phyloP scores from a whole-genome alignment of 1,284 basidiomycete genomes.

The Rhodotorula sp. region DNA sequence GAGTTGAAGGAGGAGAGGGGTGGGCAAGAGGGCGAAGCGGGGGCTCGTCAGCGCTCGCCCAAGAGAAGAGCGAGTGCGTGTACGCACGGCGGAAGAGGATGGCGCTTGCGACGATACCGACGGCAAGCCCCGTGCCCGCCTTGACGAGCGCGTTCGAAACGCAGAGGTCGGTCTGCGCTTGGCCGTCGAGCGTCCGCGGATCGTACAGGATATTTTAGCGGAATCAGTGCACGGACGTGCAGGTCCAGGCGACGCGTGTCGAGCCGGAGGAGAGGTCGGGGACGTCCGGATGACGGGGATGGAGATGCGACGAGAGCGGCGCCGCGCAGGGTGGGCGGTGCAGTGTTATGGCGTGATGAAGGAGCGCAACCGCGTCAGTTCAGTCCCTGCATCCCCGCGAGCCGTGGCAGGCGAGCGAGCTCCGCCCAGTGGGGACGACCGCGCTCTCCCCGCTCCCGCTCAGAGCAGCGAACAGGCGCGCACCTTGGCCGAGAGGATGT shows the following conservation, averaged over 20 bases:
- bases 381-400: not conserved
- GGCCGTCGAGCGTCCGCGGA: not conserved
- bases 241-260: not conserved
- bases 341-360: not conserved
- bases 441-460: not conserved
- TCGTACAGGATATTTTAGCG: not conserved
- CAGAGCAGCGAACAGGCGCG: not conserved
- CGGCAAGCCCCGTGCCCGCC: conserved; percentile 92
- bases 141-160: conserved; percentile 57
- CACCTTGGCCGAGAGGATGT: conserved; percentile 41
- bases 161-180: conserved; percentile 45
- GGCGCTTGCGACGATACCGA: conserved; percentile 90
- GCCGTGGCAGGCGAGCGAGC: no score
- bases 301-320: no score
- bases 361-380: not conserved
- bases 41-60: not conserved
- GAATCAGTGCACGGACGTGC: no score
- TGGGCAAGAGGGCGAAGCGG: not conserved
- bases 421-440: not conserved
- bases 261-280: not conserved
- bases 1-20: not conserved
- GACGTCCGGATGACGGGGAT: conserved; percentile 1
- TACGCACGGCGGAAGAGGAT: conserved; percentile 88
- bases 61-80: not conserved
- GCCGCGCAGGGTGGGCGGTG: not conserved